Conservation (phyloP, 1,284 basidiomycete species). For the Puccinia hordei region DNA sequence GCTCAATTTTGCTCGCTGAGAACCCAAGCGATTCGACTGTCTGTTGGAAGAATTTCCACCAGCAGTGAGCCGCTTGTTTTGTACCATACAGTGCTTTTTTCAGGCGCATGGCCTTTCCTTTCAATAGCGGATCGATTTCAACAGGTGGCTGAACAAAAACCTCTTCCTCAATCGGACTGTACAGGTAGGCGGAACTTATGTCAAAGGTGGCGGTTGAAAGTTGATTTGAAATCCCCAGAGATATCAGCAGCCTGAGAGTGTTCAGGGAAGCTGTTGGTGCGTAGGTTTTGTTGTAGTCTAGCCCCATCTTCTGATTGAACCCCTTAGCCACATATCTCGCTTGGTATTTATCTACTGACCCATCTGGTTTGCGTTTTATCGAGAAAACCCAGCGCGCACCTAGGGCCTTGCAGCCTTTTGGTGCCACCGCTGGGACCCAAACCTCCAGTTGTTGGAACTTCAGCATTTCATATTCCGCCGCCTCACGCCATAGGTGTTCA, state of each 20-base stretch:
- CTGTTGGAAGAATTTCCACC: too few species aligned
- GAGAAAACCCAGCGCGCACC: too few species aligned
- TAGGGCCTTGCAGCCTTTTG: not conserved
- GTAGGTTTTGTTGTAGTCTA: constrained; percentile 20
- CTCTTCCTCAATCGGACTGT: constrained; percentile 19
- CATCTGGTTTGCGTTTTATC: too few species aligned
- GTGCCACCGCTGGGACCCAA: not conserved
- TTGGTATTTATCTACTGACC: too few species aligned
- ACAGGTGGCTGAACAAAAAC: too few species aligned
- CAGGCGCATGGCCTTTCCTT: too few species aligned
- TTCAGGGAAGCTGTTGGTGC: constrained; percentile 7
- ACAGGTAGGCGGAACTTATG: constrained; percentile 11
- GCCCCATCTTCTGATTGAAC: constrained; percentile 5
- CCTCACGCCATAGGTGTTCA: not conserved
- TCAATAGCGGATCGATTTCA: too few species aligned
- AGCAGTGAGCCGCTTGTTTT: too few species aligned
- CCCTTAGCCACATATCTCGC: too few species aligned
- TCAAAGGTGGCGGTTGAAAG: constrained; percentile 4
- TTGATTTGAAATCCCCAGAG: not conserved
- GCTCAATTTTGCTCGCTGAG: too few species aligned
- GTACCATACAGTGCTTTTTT: too few species aligned
- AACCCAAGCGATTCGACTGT: too few species aligned
- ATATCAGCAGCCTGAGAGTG: not conserved
- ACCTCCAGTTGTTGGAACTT: not conserved
- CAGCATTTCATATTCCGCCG: not conserved